Conservation (phyloP, 1,284 basidiomycete genomes). For the Anthracocystis panici-leucophaei region DNA sequence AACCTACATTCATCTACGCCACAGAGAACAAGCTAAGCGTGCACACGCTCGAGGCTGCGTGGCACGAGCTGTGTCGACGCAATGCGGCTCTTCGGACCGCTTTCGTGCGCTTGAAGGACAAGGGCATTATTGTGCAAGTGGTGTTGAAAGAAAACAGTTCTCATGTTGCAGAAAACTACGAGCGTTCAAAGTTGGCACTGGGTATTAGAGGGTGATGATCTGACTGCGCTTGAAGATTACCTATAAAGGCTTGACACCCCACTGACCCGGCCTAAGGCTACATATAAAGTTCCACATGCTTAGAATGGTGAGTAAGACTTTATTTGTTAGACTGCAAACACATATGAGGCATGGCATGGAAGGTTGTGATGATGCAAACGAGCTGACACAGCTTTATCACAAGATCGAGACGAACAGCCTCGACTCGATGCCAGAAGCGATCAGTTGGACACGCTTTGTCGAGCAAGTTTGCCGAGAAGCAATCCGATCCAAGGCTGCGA, state of each 20-base stretch:
- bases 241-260: no score
- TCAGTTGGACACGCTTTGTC: slow-evolving; percentile 10
- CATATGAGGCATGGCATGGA: no score
- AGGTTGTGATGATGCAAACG: no score
- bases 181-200: neutral
- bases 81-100: slow-evolving; percentile 19
- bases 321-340: no score
- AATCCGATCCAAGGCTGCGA: neutral
- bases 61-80: slow-evolving; percentile 17
- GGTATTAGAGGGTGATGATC: slow-evolving; percentile 6
- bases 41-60: slow-evolving; percentile 3
- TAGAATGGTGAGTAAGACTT: no score
- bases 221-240: no score
- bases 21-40: slow-evolving; percentile 10
- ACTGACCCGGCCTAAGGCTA: no score
- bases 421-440: neutral
- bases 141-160: slow-evolving; percentile 8
- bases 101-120: slow-evolving; percentile 15
- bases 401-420: neutral
- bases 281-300: no score
- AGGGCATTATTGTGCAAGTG: slow-evolving; percentile 11
- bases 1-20: slow-evolving; percentile 20
- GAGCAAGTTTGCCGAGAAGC: slow-evolving; percentile 7
- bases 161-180: neutral
- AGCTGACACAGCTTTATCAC: slow-evolving; percentile 12